A percentile compares a stretch with the other conserved stretches of the same genome.
Evolutionary conservation across 2,329 filamentous ascomycete species (phyloP).

Genomic region (Fusarium sulawesiense): DNA sequence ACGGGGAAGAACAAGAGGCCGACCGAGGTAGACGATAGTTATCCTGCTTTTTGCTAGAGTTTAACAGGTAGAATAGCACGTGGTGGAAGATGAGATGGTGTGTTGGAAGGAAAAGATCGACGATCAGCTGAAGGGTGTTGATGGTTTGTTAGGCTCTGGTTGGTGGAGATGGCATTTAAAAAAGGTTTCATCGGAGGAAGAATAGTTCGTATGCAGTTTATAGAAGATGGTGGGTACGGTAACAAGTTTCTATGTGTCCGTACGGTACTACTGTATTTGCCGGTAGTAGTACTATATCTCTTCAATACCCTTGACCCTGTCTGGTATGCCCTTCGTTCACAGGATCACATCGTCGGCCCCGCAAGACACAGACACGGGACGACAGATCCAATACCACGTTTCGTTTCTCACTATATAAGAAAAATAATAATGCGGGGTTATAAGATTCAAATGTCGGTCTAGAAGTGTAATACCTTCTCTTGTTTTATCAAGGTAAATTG

Average conservation of each 20-base stretch:
- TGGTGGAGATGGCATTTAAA: slow-evolving; percentile 25
- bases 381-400: neutral
- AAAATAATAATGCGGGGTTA: neutral
- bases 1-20: slow-evolving; percentile 23
- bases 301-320: neutral
- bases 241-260: neutral
- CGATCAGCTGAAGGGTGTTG: slow-evolving; percentile 35
- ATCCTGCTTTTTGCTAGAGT: neutral
- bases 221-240: slow-evolving; percentile 20
- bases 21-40: slow-evolving; percentile 24
- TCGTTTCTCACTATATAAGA: neutral
- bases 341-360: neutral
- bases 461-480: neutral
- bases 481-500: neutral
- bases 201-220: neutral
- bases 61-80: neutral
- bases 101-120: slow-evolving; percentile 18
- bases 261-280: neutral
- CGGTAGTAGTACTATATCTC: neutral
- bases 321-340: neutral
- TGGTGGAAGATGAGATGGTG: slow-evolving; percentile 3
- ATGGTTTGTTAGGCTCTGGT: slow-evolving; percentile 19
- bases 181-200: slow-evolving; percentile 7
- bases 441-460: neutral
- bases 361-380: neutral